Base-by-base conservation (phyloP, 23 red algal species). In the Gracilaria gracilis region DNA sequence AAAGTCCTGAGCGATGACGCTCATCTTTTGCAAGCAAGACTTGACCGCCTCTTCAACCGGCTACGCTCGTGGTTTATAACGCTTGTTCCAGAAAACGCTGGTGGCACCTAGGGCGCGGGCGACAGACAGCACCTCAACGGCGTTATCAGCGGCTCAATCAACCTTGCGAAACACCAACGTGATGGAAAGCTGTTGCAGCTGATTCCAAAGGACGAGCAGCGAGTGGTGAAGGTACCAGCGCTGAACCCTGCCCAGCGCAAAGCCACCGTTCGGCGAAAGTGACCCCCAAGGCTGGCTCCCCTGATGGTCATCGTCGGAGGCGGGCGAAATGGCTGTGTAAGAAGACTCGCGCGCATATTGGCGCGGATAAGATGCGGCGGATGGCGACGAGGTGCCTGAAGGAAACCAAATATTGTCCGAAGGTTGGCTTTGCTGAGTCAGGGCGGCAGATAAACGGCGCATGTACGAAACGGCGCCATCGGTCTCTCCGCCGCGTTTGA, bases 161-260 rank as follows among this genome's bases (percentile, higher is more conserved):
- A 80, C 83, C 12, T 53, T 59, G 15, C 91, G 91, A 34, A 94
- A 36, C 7, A 85, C 65, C 21, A 94, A 47, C 48, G 80, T 84
- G 72, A 94, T 79, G 24, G 67, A 67, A 20, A 94, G 61, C 32
- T 59, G 32, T 21, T 72, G 15, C 34, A 94, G 54, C 51, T 81
- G 58, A 19, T 64, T 44, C 37, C 37, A 49, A n/a, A 94, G 82
- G 7, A 87, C 91, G 48, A 48, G 55, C 21, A 94, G 40, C 5
- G 80, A 86, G 57, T 87, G 91, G 65, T 87, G 83, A 37, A 94
- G 49, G 42, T 87, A 94, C 91, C 81, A 81, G 35, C 91, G 81
- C 55, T 86, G 91, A 17, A 85, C 89, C 4, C 71, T 57, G 25
- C 89, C 89, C 13, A 93, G 27, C 20, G 85, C 85, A 67, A 89